phyloP scores from a whole-genome alignment of 1,284 basidiomycete genomes.

The Uromyces viciae-fabae region DNA sequence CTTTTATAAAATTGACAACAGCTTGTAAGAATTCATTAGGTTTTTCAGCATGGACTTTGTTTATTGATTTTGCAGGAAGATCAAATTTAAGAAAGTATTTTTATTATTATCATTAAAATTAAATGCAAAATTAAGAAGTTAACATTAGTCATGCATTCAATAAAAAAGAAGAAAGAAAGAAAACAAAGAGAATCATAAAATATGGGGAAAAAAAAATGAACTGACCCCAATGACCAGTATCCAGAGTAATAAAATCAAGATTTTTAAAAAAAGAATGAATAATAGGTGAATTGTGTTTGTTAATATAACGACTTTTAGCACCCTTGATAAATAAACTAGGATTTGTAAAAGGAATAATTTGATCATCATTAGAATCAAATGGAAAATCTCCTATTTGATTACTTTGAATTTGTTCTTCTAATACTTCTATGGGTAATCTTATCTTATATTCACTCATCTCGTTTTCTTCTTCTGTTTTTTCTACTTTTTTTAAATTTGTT shows the following conservation, averaged over 20 bases:
- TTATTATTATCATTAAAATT: background rate
- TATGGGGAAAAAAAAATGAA: background rate
- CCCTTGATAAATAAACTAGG: constrained; percentile 42
- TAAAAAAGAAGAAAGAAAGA: background rate
- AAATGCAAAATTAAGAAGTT: background rate
- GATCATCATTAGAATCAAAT: background rate
- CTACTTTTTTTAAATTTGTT: constrained; percentile 28
- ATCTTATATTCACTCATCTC: constrained; percentile 5
- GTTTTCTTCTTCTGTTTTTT: background rate
- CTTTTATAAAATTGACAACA: constrained; percentile 23
- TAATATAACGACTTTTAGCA: constrained; percentile 35
- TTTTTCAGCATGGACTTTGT: constrained; percentile 46
- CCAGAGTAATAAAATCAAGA: constrained; percentile 8
- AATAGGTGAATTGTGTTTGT: constrained; percentile 3
- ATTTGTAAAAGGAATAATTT: background rate
- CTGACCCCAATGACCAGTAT: constrained; percentile 45
- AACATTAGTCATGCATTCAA: background rate
- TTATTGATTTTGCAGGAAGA: too few species aligned
- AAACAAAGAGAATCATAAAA: background rate
- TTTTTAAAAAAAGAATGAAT: constrained; percentile 23
- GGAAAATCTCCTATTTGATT: constrained; percentile 44
- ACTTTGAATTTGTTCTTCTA: constrained; percentile 29
- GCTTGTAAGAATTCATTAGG: constrained; percentile 35
- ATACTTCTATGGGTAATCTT: constrained; percentile 25
- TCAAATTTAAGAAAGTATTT: too few species aligned